Base-by-base conservation (phyloP, 1,284 basidiomycete species). In the Malassezia furfur region DNA sequence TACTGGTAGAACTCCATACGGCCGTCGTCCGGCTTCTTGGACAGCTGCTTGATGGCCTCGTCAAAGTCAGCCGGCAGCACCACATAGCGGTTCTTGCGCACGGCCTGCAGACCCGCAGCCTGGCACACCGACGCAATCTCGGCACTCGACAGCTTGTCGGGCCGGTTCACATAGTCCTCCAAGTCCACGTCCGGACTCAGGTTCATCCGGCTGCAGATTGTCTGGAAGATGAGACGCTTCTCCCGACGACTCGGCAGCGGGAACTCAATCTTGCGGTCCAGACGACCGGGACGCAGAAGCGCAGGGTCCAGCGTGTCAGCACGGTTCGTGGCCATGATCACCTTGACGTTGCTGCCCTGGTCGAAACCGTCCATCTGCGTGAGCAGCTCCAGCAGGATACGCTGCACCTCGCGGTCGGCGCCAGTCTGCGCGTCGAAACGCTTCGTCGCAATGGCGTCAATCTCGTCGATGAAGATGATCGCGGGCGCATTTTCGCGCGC, bases 291-390 rank as follows among this genome's bases (percentile, higher is more conserved):
- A 73, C 94, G 90, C 28, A 99, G 84, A 50, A 99, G 79, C 15
- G 94, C 94, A 53, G 94, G 94, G 77, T 99, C 72, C 37, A 74
- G 62, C 19, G 72, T 74, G 63, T 74, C 72, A 21, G 72, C 72
- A 38, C 72, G 68, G 60, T 74, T 74, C 46, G 72, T 74, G 14
- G 72, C 72, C 72, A 74, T 74, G 64, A 74, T 74, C 73, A 88
- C 91, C 83, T 99, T 98, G 75, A 99, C 94, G 69, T 93, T 98
- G 75, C 89, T 93, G 6, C 88, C 88, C 77, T 99, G 94, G 77
- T 99, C 94, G 78, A 99, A 99, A 63, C 94, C 94, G 71, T 99
- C 94, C 94, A 99, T 99, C 76, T 99, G 94, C 75, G 96, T 98
- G 60, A 99, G 81, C 59, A 99, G 78, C 76, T 99, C 94, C n/a